Conservation (phyloP, 2,329 filamentous ascomycete species). For the Fusarium sp. region DNA sequence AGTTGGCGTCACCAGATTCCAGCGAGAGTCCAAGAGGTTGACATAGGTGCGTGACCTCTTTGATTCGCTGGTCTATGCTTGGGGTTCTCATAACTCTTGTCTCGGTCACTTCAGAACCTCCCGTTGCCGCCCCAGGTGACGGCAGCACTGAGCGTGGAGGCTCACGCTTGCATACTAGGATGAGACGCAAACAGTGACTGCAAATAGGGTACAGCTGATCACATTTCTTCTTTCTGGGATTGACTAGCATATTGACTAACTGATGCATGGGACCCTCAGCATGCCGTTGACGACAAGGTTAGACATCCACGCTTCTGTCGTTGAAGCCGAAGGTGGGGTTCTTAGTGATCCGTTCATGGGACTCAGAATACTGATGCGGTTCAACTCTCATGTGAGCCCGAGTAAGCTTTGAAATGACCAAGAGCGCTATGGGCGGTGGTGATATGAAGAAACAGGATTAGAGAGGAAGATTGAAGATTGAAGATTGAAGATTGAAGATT, state of each 20-base stretch:
- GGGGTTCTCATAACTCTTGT: neutral
- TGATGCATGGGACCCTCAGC: neutral
- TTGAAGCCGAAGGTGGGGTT: neutral
- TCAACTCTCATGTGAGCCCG: neutral
- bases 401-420: no score
- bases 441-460: neutral
- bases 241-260: neutral
- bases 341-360: neutral
- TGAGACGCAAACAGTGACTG: neutral
- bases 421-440: neutral
- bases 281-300: constrained; percentile 35
- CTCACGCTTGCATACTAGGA: neutral
- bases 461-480: neutral
- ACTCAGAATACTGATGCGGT: neutral
- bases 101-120: neutral
- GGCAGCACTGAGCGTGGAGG: neutral
- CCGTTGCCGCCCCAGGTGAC: neutral
- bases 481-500: no score
- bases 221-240: neutral
- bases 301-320: constrained; percentile 34
- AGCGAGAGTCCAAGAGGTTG: neutral
- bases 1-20: neutral
- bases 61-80: neutral
- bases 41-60: neutral
- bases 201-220: neutral